Evolutionary conservation across 2,329 filamentous ascomycete species (phyloP).

Genomic region (Penicillium sp.): DNA sequence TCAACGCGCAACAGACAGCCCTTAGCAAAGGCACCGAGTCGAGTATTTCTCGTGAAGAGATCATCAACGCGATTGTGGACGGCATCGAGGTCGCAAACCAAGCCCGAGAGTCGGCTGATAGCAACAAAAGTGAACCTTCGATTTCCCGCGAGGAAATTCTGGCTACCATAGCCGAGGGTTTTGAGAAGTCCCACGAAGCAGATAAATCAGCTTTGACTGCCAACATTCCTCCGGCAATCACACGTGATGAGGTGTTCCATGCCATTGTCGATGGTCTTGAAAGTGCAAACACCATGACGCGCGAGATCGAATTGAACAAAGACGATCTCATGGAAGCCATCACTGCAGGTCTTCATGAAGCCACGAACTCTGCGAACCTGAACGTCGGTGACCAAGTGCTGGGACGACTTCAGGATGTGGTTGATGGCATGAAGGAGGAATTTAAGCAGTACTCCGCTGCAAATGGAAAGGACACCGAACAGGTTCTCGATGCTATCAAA

Average conservation of each 20-base stretch:
- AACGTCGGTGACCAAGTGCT: constrained; percentile 55
- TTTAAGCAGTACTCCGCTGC: constrained; percentile 75
- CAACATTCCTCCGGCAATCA: constrained; percentile 38
- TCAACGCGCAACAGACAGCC: constrained; percentile 27
- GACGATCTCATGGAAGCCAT: constrained; percentile 56
- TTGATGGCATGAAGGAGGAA: constrained; percentile 57
- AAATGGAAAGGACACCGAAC: constrained; percentile 75
- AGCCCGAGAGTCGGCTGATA: constrained; percentile 32
- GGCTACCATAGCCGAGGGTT: constrained; percentile 52
- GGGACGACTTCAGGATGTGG: constrained; percentile 52
- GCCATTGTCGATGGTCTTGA: constrained; percentile 57
- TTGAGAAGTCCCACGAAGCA: constrained; percentile 36
- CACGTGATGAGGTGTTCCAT: constrained; percentile 51
- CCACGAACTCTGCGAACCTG: constrained; percentile 47
- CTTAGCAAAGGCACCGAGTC: constrained; percentile 26
- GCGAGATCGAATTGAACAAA: constrained; percentile 56
- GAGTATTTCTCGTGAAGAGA: constrained; percentile 46
- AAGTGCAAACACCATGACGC: constrained; percentile 39
- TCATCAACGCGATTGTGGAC: constrained; percentile 19
- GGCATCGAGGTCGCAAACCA: constrained; percentile 22
- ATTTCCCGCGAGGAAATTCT: constrained; percentile 51
- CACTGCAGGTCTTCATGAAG: constrained; percentile 51
- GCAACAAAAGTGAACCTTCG: constrained; percentile 28
- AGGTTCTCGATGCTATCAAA: constrained; percentile 79
- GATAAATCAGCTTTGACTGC: constrained; percentile 35